Conservation (phyloP, 2,329 filamentous ascomycete genomes). For the Xylaria sp. region DNA sequence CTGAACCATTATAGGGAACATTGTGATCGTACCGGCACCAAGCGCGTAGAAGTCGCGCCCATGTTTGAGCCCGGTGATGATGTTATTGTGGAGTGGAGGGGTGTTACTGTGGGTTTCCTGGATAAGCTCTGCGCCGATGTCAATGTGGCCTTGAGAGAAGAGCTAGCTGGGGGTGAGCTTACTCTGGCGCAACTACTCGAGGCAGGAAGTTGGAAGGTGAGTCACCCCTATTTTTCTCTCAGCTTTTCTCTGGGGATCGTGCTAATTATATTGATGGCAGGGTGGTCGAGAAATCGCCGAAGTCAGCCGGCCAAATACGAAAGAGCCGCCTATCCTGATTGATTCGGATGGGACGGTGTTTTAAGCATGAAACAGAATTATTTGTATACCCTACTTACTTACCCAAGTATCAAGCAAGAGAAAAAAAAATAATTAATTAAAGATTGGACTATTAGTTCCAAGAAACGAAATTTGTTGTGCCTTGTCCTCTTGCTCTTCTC, state of each 20-base stretch:
- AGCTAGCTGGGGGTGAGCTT: conserved; percentile 76
- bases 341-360: conserved; percentile 97
- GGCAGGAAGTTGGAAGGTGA: conserved; percentile 94
- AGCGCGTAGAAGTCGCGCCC: conserved; percentile 68
- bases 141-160: conserved; percentile 72
- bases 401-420: too few species aligned
- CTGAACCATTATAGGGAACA: conserved; percentile 76
- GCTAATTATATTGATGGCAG: conserved; percentile 54
- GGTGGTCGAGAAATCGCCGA: conserved; percentile 96
- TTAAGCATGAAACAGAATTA: conserved; percentile 54
- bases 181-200: conserved; percentile 90
- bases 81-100: conserved; percentile 83
- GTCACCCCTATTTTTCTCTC: not conserved
- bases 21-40: conserved; percentile 75
- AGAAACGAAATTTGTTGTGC: not conserved
- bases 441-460: not conserved
- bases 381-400: not conserved
- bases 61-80: conserved; percentile 79
- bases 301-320: conserved; percentile 93
- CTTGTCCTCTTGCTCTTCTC: not conserved
- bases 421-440: not conserved
- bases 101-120: conserved; percentile 77
- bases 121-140: conserved; percentile 73
- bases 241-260: too few species aligned
- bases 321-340: conserved; percentile 95